phyloP scores from a whole-genome alignment of 768 basidiomycete species.

The Leccinum subgranulosum region DNA sequence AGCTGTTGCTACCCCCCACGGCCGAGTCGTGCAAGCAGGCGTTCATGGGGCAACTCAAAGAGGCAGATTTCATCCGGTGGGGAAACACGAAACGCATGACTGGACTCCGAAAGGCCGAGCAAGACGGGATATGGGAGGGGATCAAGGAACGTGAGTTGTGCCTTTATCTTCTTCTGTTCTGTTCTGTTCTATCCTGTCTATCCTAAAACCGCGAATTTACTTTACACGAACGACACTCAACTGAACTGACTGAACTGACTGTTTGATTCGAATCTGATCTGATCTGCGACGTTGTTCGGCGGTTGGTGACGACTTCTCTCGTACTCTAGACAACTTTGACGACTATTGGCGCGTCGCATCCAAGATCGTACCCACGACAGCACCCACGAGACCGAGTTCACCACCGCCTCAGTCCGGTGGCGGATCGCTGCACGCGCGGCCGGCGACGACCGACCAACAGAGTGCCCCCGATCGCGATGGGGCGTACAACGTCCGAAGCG shows the following conservation, averaged over 20 bases:
- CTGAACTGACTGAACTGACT: not conserved
- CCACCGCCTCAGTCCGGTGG: conserved; percentile 45
- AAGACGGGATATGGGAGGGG: conserved; percentile 97
- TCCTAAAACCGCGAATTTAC: too few relatives aligned
- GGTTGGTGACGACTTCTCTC: conserved; percentile 7
- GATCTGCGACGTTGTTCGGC: not conserved
- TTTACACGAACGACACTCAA: not conserved
- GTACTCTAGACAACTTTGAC: conserved; percentile 83
- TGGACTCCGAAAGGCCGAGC: conserved; percentile 82
- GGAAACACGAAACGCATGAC: conserved; percentile 95
- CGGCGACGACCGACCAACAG: conserved; percentile 60
- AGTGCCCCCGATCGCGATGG: conserved; percentile 67
- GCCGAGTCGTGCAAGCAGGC: conserved; percentile 88
- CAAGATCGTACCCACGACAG: conserved; percentile 85
- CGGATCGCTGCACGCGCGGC: conserved; percentile 61
- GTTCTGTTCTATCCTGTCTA: too few relatives aligned
- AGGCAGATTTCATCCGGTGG: conserved; percentile 97
- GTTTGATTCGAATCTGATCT: not conserved
- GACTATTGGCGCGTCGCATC: conserved; percentile 91
- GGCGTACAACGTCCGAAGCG: conserved; percentile 81
- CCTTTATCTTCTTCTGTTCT: not conserved
- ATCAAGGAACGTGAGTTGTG: conserved; percentile 83
- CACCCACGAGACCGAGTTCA: conserved; percentile 56
- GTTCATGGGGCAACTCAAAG: conserved; percentile 95
- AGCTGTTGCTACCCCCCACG: conserved; percentile 74